phyloP scores from a whole-genome alignment of 352 stramenopile genomes.

The Phytopythium ostracodes region DNA sequence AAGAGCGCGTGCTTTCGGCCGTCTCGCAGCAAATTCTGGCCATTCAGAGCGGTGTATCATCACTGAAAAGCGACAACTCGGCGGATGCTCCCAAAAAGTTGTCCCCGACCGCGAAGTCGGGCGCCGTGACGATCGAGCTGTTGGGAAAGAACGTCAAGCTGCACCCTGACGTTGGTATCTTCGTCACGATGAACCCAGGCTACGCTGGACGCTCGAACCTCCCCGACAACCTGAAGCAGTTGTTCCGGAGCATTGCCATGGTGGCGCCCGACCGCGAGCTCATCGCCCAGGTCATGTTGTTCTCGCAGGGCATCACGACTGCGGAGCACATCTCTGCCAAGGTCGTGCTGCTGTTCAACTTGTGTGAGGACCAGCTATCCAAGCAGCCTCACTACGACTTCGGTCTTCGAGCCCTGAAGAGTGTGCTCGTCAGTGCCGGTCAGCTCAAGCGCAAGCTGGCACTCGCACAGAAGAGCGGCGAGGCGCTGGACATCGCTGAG shows the following conservation, averaged over 20 bases:
- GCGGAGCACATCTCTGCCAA: slow-evolving; percentile 96
- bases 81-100: slow-evolving; percentile 8
- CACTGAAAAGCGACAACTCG: slow-evolving; percentile 63
- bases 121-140: slow-evolving; percentile 88
- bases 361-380: slow-evolving; percentile 97
- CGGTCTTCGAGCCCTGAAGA: slow-evolving; percentile 98
- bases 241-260: slow-evolving; percentile 99
- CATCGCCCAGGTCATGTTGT: slow-evolving; percentile 99
- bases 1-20: slow-evolving; percentile 98
- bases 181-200: slow-evolving; percentile 99
- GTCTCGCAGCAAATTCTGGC: slow-evolving; percentile 99
- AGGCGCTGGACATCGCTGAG: slow-evolving; percentile 44
- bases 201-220: slow-evolving; percentile 98
- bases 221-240: slow-evolving; percentile 98
- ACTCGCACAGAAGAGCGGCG: slow-evolving; percentile 32
- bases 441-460: slow-evolving; percentile 95
- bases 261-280: slow-evolving; percentile 98
- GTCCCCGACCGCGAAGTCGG: slow-evolving; percentile 9
- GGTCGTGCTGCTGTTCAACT: slow-evolving; percentile 98
- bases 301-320: slow-evolving; percentile 98
- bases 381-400: slow-evolving; percentile 99
- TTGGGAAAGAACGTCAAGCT: slow-evolving; percentile 94
- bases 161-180: slow-evolving; percentile 98
- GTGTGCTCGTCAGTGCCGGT: slow-evolving; percentile 97
- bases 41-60: slow-evolving; percentile 97